These are phyloP conservation scores for Tetrapisispora arboricola DNA, from an alignment of 805 yeast species.

Conservation along the genomic window DNA sequence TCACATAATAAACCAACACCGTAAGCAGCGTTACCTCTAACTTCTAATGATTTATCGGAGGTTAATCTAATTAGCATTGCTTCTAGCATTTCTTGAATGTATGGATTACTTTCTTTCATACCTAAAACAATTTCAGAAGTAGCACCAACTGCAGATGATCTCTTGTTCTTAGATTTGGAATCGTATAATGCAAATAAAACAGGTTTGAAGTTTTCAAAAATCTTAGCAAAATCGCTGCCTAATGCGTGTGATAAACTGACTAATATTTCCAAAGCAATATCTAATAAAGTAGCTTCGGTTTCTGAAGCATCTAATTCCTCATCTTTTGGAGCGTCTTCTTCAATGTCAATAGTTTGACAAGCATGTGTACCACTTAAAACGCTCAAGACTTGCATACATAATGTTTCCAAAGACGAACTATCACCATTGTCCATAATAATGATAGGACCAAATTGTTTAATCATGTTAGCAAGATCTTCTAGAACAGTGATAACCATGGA, in stretches of 20 bases:
- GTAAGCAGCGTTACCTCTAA: constrained; percentile 89
- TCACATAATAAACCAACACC: constrained; percentile 75
- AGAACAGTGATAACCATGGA: constrained; percentile 71
- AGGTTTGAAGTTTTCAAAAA: constrained; percentile 65
- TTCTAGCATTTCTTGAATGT: constrained; percentile 57
- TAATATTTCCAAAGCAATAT: constrained; percentile 77
- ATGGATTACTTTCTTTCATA: constrained; percentile 56
- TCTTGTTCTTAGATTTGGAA: constrained; percentile 58
- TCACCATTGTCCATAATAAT: constrained; percentile 52
- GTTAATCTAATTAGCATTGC: constrained; percentile 59
- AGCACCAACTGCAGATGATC: constrained; percentile 80
- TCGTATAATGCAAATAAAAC: constrained; percentile 46
- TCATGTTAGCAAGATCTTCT: constrained; percentile 60
- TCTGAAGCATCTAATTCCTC: constrained; percentile 47
- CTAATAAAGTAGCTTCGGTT: constrained; percentile 61
- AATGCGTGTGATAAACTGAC: constrained; percentile 68
- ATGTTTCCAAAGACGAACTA: constrained; percentile 48
- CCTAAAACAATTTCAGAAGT: constrained; percentile 82
- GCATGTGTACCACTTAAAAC: constrained; percentile 75
- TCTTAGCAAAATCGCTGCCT: constrained; percentile 63
- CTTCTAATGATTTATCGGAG: constrained; percentile 72
- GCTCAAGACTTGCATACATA: constrained; percentile 62
- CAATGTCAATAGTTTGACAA: constrained; percentile 70
- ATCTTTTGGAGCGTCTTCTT: constrained; percentile 47
- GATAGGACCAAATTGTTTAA: constrained; percentile 60